These are phyloP conservation scores for Wakefieldia striispora DNA, from an alignment of 768 basidiomycete genomes.

Conservation along the genomic window DNA sequence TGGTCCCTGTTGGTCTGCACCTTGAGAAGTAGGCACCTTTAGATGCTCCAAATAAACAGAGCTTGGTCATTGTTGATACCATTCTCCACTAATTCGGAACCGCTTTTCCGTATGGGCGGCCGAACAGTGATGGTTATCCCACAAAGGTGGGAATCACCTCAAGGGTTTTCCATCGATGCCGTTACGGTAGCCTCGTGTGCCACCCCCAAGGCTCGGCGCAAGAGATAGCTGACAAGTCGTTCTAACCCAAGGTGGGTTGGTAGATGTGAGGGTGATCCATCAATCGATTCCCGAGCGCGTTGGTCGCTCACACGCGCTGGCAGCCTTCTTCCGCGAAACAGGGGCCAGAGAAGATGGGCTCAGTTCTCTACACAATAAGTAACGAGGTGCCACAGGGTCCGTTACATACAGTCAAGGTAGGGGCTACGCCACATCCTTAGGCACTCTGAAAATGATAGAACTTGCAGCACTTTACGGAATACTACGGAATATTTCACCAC, in stretches of 20 bases:
- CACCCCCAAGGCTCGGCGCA: not conserved
- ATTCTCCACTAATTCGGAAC: constrained; percentile 17
- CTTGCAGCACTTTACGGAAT: constrained; percentile 16
- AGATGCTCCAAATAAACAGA: not conserved
- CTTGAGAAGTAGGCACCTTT: not conserved
- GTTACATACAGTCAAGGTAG: constrained; percentile 2
- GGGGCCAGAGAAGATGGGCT: not conserved
- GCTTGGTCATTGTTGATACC: not conserved
- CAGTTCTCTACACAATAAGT: not conserved
- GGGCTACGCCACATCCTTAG: constrained; percentile 13
- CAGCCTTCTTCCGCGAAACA: constrained; percentile 8
- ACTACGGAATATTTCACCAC: not conserved
- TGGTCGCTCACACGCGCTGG: not conserved
- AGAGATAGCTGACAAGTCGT: no score
- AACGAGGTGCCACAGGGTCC: constrained; percentile 22
- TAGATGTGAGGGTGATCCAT: no score
- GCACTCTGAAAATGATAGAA: constrained; percentile 16
- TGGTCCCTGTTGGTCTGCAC: constrained; percentile 10
- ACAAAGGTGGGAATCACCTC: constrained; percentile 21
- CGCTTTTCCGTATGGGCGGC: not conserved
- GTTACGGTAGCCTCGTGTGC: constrained; percentile 1
- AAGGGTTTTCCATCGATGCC: not conserved
- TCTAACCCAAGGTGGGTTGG: no score
- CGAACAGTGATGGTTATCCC: constrained; percentile 10
- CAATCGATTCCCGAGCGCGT: not conserved